Base-by-base conservation (phyloP, 176 grass and related monocot genomes). In the Phragmites australis region DNA sequence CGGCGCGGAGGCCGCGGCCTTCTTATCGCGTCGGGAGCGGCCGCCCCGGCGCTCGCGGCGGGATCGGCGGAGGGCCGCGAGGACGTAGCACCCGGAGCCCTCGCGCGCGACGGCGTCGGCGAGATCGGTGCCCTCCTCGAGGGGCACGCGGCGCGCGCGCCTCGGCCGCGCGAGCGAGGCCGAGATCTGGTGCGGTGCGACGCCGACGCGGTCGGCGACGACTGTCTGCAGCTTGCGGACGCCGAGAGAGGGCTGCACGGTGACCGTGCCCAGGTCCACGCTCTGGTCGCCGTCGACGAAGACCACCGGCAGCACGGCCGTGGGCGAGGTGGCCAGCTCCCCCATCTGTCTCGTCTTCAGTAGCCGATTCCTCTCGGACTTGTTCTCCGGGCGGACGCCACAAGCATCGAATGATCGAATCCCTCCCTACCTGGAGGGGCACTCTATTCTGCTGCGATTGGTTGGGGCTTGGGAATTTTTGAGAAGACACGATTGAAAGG, bases 181-280 rank as follows among this genome's bases (percentile, higher is more conserved):
- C 6, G 83, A 65, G 92, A 98, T 93, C 90, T 98, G 92, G 41
- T 85, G 61, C 14, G 89, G 85, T 17, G 87, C 43, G 15, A 85
- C 62, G 8, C 87, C 91, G 11, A 97, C 87, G 54, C 77, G 80
- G 76, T 86, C 81, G 29, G 89, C 88, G 19, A 94, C 72, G 0
- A 83, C 70, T 15, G 84, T 78, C 72, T 92, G 92, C 45, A 97
- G 87, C 22, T 77, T 84, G 26, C 74, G 71, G 0, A 90, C 71
- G 14, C 76, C 81, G 0, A 92, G 62, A 5, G 89, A 75, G 0
- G 91, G 89, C 19, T 76, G 51, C 4, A 97, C 83, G 26, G 87
- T 47, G 10, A 94, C 75, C 1, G 75, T 90, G 72, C 94, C 94
- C n/a, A 97, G 52, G 57, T 97, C 83, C 6, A 94, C 58, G 85